A percentile compares a stretch with the other conserved stretches of the same genome.
Conservation (phyloP, 164 flowering plant genomes). For the Protea cynaroides region DNA sequence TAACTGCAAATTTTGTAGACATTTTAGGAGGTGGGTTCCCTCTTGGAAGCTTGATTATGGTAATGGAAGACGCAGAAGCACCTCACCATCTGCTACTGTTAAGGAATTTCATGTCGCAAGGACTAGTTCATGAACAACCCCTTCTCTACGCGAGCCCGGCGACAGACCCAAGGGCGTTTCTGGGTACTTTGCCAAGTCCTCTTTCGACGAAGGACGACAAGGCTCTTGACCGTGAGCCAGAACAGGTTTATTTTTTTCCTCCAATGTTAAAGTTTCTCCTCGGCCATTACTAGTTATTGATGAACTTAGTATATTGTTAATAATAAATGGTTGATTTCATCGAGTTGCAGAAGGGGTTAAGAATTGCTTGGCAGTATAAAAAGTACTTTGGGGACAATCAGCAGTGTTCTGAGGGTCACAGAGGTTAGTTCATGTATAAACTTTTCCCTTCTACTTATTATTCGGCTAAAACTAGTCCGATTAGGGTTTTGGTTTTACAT, state of each 20-base stretch:
- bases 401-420: constrained; percentile 25
- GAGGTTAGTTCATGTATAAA: constrained; percentile 26
- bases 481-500: background rate
- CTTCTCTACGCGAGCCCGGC: constrained; percentile 83
- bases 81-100: constrained; percentile 93
- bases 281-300: background rate
- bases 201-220: constrained; percentile 58
- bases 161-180: constrained; percentile 70
- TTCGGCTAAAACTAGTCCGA: background rate
- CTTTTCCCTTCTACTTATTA: background rate
- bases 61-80: constrained; percentile 95
- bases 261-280: background rate
- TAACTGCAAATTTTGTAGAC: constrained; percentile 29
- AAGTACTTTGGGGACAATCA: constrained; percentile 73
- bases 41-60: constrained; percentile 77
- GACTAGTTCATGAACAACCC: constrained; percentile 74
- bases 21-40: constrained; percentile 92
- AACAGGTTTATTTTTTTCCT: constrained; percentile 39
- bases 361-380: constrained; percentile 98
- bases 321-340: background rate
- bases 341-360: constrained; percentile 48
- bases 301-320: background rate
- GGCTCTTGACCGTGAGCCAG: constrained; percentile 26
- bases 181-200: constrained; percentile 86
- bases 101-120: constrained; percentile 96